phyloP scores from a whole-genome alignment of 768 basidiomycete species.

The Kwoniella sp. region DNA sequence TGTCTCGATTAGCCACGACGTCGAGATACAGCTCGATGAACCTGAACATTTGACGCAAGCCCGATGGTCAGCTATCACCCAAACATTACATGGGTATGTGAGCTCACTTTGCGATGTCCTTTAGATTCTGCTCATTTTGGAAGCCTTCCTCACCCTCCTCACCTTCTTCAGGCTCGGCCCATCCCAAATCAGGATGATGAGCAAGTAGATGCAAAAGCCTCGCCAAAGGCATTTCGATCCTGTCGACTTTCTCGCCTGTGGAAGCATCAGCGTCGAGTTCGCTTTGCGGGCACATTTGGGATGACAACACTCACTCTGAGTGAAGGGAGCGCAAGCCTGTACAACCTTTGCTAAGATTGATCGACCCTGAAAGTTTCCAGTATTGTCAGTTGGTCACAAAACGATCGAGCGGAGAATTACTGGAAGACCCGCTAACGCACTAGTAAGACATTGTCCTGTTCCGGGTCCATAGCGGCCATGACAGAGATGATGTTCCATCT shows the following conservation, averaged over 20 bases:
- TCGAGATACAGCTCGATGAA: slow-evolving; percentile 88
- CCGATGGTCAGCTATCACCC: neutral
- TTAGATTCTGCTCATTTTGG: slow-evolving; percentile 59
- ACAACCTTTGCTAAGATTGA: slow-evolving; percentile 7
- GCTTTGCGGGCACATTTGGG: too few species aligned
- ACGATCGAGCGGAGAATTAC: neutral
- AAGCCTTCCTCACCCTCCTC: slow-evolving; percentile 9
- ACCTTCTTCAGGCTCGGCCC: slow-evolving; percentile 56
- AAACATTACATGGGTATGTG: neutral
- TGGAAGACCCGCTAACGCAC: slow-evolving; percentile 58
- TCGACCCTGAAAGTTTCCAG: neutral
- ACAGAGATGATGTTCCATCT: slow-evolving; percentile 84
- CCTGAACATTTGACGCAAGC: slow-evolving; percentile 59
- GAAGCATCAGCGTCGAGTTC: neutral
- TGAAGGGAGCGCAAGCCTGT: neutral
- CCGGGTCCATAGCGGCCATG: slow-evolving; percentile 88
- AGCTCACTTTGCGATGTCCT: slow-evolving; percentile 78
- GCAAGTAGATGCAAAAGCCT: slow-evolving; percentile 84
- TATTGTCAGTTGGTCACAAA: slow-evolving; percentile 1
- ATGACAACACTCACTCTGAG: neutral
- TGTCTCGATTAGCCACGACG: slow-evolving; percentile 74
- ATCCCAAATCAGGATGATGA: slow-evolving; percentile 87
- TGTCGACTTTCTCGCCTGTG: slow-evolving; percentile 64
- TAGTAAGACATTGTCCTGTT: slow-evolving; percentile 71
- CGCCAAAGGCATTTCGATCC: slow-evolving; percentile 79